Conservation (phyloP, 23 red algal genomes). For the Gracilaria domingensis region DNA sequence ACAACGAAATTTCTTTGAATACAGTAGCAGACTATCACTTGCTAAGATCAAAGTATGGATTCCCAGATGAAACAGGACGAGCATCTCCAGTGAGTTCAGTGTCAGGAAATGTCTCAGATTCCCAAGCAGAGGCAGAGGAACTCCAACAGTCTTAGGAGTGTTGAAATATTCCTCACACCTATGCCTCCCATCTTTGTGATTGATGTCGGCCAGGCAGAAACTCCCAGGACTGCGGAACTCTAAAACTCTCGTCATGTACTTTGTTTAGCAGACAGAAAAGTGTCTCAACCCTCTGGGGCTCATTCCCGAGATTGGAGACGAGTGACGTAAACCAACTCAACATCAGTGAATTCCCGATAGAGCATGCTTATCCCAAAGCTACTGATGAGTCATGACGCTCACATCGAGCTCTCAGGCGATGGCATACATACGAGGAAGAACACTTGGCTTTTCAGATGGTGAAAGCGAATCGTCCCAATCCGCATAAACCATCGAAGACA, state of each 20-base stretch:
- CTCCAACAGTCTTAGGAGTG: not conserved
- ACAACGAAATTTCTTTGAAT: constrained; percentile 61
- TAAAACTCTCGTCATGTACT: too few relatives aligned
- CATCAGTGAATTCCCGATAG: too few relatives aligned
- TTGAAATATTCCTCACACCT: not conserved
- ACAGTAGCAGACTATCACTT: constrained; percentile 41
- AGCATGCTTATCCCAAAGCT: too few relatives aligned
- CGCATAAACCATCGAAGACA: not conserved
- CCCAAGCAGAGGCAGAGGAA: not conserved
- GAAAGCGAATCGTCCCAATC: too few relatives aligned
- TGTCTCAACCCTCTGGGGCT: too few relatives aligned
- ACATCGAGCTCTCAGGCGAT: too few relatives aligned
- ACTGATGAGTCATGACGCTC: too few relatives aligned
- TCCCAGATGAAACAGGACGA: constrained; percentile 1
- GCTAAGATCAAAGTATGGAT: constrained; percentile 38
- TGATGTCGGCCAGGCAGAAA: not conserved
- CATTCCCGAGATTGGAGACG: too few relatives aligned
- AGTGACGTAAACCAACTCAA: too few relatives aligned
- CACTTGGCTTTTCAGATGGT: too few relatives aligned
- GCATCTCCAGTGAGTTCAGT: constrained; percentile 44
- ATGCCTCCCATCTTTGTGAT: not conserved
- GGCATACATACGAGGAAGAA: too few relatives aligned
- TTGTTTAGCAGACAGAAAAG: too few relatives aligned
- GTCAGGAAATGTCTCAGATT: constrained; percentile 42
- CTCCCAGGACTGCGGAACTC: not conserved